Evolutionary conservation across 768 basidiomycete genomes (phyloP).

Genomic region (Podaxis carcinomalis): DNA sequence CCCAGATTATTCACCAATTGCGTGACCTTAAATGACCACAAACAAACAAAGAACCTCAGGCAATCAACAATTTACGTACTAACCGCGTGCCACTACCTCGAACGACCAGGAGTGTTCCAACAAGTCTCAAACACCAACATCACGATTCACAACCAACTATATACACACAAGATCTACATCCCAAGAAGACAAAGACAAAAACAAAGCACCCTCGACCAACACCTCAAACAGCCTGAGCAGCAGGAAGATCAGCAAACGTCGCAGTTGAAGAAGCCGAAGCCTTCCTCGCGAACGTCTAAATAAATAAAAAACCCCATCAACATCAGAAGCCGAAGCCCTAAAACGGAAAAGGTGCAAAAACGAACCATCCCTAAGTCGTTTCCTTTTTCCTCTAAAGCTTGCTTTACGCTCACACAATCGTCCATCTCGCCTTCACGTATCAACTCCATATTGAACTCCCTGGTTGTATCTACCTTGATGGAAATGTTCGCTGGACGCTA

Average conservation of each 20-base stretch:
- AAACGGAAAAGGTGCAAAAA: neutral
- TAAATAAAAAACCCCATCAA: neutral
- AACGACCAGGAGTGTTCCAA: no score
- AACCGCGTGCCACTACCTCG: no score
- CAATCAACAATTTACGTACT: no score
- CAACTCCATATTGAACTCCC: conserved; percentile 41
- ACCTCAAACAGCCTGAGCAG: neutral
- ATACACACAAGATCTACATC: neutral
- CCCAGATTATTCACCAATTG: no score
- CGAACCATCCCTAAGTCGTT: conserved; percentile 8
- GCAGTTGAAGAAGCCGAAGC: conserved; percentile 3
- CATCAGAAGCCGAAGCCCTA: neutral
- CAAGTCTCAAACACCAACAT: no score
- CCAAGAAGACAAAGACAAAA: neutral
- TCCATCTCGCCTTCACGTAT: conserved; percentile 27
- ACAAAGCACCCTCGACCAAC: neutral
- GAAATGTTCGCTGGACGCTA: conserved; percentile 44
- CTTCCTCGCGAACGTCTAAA: conserved; percentile 7
- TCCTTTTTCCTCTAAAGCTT: conserved; percentile 1
- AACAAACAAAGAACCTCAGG: no score
- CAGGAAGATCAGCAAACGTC: neutral
- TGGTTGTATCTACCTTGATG: conserved; percentile 53
- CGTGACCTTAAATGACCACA: no score
- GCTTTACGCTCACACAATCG: conserved; percentile 8
- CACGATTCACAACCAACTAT: no score